These are phyloP conservation scores for Thermochaetoides thermophila DNA, from an alignment of 495 filamentous ascomycete genomes.

Conservation along the genomic window DNA sequence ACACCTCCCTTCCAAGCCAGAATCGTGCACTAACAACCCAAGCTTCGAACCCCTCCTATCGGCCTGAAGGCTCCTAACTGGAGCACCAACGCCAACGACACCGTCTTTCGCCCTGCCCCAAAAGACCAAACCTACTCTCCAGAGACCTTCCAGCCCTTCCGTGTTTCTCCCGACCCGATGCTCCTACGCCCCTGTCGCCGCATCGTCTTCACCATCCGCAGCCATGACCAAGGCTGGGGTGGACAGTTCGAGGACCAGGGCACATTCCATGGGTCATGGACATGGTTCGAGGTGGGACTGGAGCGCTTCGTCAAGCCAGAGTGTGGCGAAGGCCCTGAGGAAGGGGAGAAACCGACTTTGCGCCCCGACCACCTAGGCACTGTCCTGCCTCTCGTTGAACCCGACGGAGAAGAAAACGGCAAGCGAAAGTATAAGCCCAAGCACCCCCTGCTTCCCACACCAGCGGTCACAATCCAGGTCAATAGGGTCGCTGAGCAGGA, in stretches of 20 bases:
- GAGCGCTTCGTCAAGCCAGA: conserved; percentile 31
- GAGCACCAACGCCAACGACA: background rate
- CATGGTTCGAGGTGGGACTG: conserved; percentile 56
- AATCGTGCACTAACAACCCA: background rate
- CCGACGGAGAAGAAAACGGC: background rate
- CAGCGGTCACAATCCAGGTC: conserved; percentile 34
- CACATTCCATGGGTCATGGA: conserved; percentile 44
- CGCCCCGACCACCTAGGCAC: conserved; percentile 6
- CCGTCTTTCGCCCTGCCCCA: too few species aligned
- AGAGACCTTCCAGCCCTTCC: too few species aligned
- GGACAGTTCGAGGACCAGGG: conserved; percentile 18
- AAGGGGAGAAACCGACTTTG: conserved; percentile 2
- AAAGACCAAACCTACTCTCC: too few species aligned
- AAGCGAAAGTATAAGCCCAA: conserved; percentile 14
- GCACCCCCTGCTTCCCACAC: conserved; percentile 26
- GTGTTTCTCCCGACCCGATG: too few species aligned
- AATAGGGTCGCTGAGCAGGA: conserved; percentile 29
- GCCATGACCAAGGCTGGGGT: conserved; percentile 55
- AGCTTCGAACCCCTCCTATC: conserved; percentile 30
- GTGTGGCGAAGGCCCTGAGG: background rate
- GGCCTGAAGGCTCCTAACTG: conserved; percentile 19
- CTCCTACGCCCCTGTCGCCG: conserved; percentile 34
- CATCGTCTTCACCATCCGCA: conserved; percentile 49
- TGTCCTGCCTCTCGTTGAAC: conserved; percentile 6
- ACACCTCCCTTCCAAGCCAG: background rate